phyloP scores from a whole-genome alignment of 805 yeast genomes.

The Candida cerambycidarum region DNA sequence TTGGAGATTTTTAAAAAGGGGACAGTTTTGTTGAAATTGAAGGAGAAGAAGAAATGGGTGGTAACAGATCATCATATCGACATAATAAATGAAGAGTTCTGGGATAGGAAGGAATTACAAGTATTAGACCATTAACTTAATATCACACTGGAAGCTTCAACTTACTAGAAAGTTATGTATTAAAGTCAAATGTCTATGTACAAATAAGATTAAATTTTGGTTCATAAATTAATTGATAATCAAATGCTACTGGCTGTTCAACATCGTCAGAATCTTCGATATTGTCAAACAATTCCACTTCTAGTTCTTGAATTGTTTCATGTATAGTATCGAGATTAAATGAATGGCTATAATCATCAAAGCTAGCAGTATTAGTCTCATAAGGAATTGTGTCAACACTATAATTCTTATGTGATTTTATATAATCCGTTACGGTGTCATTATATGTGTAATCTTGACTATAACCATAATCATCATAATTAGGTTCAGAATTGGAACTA shows the following conservation, averaged over 20 bases:
- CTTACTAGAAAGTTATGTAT: no score
- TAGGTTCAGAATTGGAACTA: no score
- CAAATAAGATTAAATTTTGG: background rate
- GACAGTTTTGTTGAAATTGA: constrained; percentile 58
- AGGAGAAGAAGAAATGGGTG: constrained; percentile 48
- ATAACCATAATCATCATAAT: background rate
- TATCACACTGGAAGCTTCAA: no score
- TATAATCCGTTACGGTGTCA: background rate
- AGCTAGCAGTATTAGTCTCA: background rate
- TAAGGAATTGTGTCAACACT: background rate
- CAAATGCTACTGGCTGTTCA: background rate
- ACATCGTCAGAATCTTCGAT: background rate
- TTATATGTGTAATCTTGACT: background rate
- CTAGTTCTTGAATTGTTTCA: constrained; percentile 17
- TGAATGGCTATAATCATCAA: constrained; percentile 2
- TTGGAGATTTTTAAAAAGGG: constrained; percentile 89
- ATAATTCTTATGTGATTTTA: background rate
- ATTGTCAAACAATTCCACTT: constrained; percentile 10
- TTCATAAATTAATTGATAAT: constrained; percentile 4
- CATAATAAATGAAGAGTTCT: constrained; percentile 61
- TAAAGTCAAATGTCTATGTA: background rate
- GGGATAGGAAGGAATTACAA: constrained; percentile 36
- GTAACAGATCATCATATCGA: constrained; percentile 55
- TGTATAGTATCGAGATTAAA: constrained; percentile 15
- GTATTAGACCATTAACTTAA: background rate